Evolutionary conservation across 257 asterid genomes (phyloP).

Genomic region (Fraxinus quadrangulata): DNA sequence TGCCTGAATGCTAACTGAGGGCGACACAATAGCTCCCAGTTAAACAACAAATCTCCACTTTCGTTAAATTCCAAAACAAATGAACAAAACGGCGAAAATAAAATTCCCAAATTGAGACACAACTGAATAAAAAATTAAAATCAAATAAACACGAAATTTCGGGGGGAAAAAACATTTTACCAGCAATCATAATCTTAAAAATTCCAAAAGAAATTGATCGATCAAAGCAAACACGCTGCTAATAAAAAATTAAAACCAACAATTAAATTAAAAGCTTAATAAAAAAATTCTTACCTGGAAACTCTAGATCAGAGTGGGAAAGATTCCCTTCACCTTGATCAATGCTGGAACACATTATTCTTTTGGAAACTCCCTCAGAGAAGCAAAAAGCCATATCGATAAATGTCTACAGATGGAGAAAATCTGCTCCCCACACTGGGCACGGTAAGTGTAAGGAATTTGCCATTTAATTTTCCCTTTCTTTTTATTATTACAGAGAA

Average conservation of each 20-base stretch:
- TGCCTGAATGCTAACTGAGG: slow-evolving; percentile 12
- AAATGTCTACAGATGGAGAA: slow-evolving; percentile 44
- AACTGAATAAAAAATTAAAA: neutral
- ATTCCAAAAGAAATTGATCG: neutral
- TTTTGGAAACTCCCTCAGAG: slow-evolving; percentile 40
- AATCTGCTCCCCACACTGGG: slow-evolving; percentile 44
- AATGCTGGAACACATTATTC: slow-evolving; percentile 54
- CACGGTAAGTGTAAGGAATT: slow-evolving; percentile 56
- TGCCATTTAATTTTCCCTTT: slow-evolving; percentile 46
- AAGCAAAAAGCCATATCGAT: slow-evolving; percentile 60
- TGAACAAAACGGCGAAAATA: neutral
- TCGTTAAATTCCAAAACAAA: neutral
- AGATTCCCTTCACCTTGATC: slow-evolving; percentile 61
- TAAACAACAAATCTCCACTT: slow-evolving; percentile 9
- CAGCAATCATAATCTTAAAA: neutral
- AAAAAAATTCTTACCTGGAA: slow-evolving; percentile 44
- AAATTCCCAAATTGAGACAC: neutral
- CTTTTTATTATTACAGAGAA: neutral
- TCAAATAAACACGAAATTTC: neutral
- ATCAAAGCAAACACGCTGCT: neutral
- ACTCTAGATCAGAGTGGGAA: slow-evolving; percentile 58
- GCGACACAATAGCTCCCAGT: neutral
- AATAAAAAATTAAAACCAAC: slow-evolving; percentile 11
- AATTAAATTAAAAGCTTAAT: slow-evolving; percentile 2
- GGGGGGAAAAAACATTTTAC: neutral